phyloP scores from a whole-genome alignment of 225 moss, liverwort and hornwort species.

The Sphagnum contortum region DNA sequence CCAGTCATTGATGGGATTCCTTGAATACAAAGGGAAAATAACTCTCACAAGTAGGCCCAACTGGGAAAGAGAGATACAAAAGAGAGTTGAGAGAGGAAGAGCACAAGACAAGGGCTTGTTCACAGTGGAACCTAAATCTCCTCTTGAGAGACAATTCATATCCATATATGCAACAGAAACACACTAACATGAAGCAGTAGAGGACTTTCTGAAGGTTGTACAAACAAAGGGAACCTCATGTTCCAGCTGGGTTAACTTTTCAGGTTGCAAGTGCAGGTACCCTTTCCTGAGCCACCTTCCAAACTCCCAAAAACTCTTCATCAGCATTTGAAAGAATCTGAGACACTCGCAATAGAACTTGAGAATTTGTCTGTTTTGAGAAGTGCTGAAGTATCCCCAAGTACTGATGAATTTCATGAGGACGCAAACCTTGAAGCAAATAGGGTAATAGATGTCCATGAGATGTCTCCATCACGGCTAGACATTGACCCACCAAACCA shows the following conservation, averaged over 20 bases:
- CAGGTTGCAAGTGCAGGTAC: constrained; percentile 38
- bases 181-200: no score
- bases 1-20: no score
- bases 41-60: no score
- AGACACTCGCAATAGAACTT: constrained; percentile 28
- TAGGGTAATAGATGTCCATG: constrained; percentile 47
- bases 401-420: constrained; percentile 47
- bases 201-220: no score
- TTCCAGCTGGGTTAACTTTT: constrained; percentile 34
- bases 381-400: constrained; percentile 38
- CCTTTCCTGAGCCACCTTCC: constrained; percentile 44
- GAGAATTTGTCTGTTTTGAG: constrained; percentile 38
- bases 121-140: no score
- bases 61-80: no score
- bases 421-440: constrained; percentile 36
- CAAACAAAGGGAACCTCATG: constrained; percentile 3
- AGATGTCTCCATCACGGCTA: constrained; percentile 56
- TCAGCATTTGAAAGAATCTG: constrained; percentile 47
- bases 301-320: constrained; percentile 51
- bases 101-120: no score
- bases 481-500: constrained; percentile 32
- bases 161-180: no score
- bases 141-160: no score
- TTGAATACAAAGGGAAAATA: no score
- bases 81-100: no score